Conservation (phyloP, 2,329 filamentous ascomycete species). For the Penicillium sp. region DNA sequence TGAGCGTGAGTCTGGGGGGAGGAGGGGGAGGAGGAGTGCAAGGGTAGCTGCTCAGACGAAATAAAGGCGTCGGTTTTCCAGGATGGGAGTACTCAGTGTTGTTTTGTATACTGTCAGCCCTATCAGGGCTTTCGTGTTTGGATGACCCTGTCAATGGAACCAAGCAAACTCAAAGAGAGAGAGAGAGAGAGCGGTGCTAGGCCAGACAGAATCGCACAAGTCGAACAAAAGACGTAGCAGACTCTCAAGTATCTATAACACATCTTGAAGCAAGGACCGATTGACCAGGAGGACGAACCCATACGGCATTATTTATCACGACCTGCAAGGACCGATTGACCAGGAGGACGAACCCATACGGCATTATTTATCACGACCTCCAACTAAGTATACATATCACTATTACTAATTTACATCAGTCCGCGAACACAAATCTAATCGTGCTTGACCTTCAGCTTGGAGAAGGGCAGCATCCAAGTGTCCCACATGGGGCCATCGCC, state of each 20-base stretch:
- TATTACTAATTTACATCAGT: background rate
- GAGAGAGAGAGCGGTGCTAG: background rate
- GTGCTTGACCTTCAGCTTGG: conserved; percentile 3
- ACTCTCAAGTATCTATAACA: no score
- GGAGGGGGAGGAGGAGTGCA: background rate
- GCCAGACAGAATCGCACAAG: no score
- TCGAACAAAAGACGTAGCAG: no score
- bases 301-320: background rate
- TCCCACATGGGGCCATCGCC: conserved; percentile 5
- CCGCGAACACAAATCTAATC: background rate
- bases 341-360: background rate
- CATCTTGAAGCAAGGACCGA: background rate
- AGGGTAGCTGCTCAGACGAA: background rate
- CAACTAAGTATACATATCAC: background rate
- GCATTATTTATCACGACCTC: background rate
- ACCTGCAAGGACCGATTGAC: background rate
- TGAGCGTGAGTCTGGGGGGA: background rate
- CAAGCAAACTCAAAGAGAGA: background rate
- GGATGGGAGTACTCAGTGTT: background rate
- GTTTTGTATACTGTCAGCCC: background rate
- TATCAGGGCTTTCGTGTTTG: background rate
- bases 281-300: background rate
- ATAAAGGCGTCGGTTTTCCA: background rate
- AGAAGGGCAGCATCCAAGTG: conserved; percentile 6
- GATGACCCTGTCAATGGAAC: background rate